Evolutionary conservation across 139 green algal genomes (phyloP), one percentile per base, ranked within the genome.

Genomic region (Chlamydomonas applanata): DNA sequence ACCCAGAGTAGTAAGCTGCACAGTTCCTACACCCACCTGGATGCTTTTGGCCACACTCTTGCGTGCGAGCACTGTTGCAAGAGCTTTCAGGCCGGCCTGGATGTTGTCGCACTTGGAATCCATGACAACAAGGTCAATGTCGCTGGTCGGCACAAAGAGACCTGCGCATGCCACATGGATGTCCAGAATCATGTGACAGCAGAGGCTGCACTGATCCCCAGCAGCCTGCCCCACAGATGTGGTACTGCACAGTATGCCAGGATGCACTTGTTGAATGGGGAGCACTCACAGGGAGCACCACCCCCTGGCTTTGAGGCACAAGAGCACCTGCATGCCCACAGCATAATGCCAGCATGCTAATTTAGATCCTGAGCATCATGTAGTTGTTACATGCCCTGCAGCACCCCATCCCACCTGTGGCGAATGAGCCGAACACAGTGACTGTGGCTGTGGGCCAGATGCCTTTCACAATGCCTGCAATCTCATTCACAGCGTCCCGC

Each of bases 111-210:
- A 56, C 9, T 61, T 79, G 2, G 72, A 57, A 60, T 74, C 72
- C 20, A 94, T 71, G 3, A 99, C 81, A 1, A 98, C 94, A 30
- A 92, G 73, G 80, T 99, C 96, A 22, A 97, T 88, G 81, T 99
- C 96, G 7, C 85, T 94, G 4, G 91, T 97, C 11, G 95, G 96
- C n/a, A 98, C 88, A 80, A 97, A 98, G 53, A 99, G 80, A 0
- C 93, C 90, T 78, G 61, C 30, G 30, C 4, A 32, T n/a, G n/a
- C n/a, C n/a, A n/a, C n/a, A n/a, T n/a, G n/a, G n/a, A n/a, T n/a
- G n/a, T n/a, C n/a, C n/a, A n/a, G 3, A 57, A 22, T 13, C 9
- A 71, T 2, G 2, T 54, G 1, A 22, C 11, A 19, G 32, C 16
- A 25, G 2, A 53, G 63, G 25, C 30, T 64, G 30, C 7, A 73